Conservation (phyloP, 208 protist genomes). For the Acanthamoeba triangularis region DNA sequence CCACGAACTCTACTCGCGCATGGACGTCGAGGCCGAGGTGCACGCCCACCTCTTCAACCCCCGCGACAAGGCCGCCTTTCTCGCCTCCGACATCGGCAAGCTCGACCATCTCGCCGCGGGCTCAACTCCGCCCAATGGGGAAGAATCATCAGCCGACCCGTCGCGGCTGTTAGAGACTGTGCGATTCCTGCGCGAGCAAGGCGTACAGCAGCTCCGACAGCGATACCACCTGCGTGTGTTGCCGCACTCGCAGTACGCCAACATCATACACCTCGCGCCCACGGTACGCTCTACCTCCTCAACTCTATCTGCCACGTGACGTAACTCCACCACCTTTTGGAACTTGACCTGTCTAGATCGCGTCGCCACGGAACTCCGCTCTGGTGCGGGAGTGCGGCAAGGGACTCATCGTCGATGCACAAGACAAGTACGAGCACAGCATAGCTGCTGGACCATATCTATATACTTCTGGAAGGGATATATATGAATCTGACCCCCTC, state of each 20-base stretch:
- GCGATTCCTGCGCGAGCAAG: background rate
- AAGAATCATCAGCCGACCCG: background rate
- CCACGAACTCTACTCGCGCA: slow-evolving; percentile 34
- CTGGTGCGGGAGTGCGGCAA: slow-evolving; percentile 10
- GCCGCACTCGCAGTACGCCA: background rate
- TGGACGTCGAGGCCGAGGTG: slow-evolving; percentile 31
- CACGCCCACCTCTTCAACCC: slow-evolving; percentile 28
- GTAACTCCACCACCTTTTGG: too few relatives aligned
- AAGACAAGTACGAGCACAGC: background rate
- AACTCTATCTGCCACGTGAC: too few relatives aligned
- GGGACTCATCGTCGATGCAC: slow-evolving; percentile 21
- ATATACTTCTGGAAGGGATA: too few relatives aligned
- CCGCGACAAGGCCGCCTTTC: background rate
- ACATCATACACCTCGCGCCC: background rate
- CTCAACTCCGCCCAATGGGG: background rate
- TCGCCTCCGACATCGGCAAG: background rate
- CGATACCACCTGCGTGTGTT: background rate
- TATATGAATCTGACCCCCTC: too few relatives aligned
- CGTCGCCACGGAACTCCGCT: background rate
- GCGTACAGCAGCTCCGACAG: background rate
- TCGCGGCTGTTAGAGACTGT: background rate
- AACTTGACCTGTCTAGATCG: too few relatives aligned
- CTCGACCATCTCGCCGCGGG: background rate
- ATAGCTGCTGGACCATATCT: too few relatives aligned
- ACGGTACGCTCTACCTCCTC: background rate